Base-by-base conservation (phyloP, 768 basidiomycete species). In the Phylloporus sp. region DNA sequence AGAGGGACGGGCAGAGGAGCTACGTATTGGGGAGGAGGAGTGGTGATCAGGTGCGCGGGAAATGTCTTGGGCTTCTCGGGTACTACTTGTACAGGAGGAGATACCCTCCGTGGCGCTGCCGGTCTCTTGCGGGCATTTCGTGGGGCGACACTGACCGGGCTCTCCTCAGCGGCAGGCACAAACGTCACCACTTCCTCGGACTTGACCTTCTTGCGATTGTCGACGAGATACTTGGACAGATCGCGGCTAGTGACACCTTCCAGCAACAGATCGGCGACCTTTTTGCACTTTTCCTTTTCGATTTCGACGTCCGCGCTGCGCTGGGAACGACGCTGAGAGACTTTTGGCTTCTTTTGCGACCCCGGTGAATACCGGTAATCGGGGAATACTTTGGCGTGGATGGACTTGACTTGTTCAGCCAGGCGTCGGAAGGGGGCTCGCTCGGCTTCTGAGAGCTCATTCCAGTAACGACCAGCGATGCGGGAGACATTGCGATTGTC, bases 401-500 rank as follows among this genome's bases (percentile, higher is more conserved):
- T 67, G 5, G 57, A 59, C 51, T 80, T 75, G 24, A 70, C 79
- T 46, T 74, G 62, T 15, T 71, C 73, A 3, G 86, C 85, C 60
- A 71, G 60, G 15, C 59, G 62, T 32, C 72, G 64, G 75, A 78
- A 87, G 18, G 65, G 69, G 6, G 63, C 68, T 47, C 76, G 79
- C 59, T 81, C 76, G 22, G 71, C 73, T 1, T 67, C 63, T 10
- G 70, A 59, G 28, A 89, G 68, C 47, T 77, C 64, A 43, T 79
- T 79, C 91, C 91, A 94, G 56, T 77, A 74, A 29, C 80, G 65
- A 5, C 84, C 89, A 2, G 83, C 86, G 46, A 89, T 77, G 49
- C 81, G 77, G 52, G 84, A 86, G 52, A 92, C 79, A 49, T 81
- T 77, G 64, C 88, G 83, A 64, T 92, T 89, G 45, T 86, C 81